Base-by-base conservation (phyloP, 2,329 filamentous ascomycete genomes). In the Lecanicillium sp. region DNA sequence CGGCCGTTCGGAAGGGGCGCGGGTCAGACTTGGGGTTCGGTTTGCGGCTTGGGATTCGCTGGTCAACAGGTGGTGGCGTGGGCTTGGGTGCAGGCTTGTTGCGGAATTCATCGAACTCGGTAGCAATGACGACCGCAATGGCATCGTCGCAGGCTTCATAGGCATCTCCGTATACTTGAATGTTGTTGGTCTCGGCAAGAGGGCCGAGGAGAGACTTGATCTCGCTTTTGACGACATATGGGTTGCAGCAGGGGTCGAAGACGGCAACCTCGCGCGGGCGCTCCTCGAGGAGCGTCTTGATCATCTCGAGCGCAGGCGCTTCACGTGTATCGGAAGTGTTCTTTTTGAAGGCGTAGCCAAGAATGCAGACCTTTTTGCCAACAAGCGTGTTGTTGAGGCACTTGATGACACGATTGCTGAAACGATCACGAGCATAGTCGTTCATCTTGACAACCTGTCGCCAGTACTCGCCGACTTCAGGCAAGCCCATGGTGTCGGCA, bases 311-410 rank as follows among this genome's bases (percentile, higher is more conserved):
- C 1, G 81, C 79, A 0, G 81, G 75, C 31, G 75, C 78, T 55
- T 87, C 83, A 28, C 84, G 72, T 5, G 81, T 84, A 54, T 89
- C 84, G 16, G 74, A 76, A 1, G 84, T 89, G 56, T 86, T 75
- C 60, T 85, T 83, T 68, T 90, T 89, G 64, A 85, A 89, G 8
- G 83, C 80, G 48, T 81, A 88, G 4, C 85, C 85, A 5, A 89
- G 69, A 3, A 89, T 65, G 3, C 80, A 71, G 12, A 88, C 64
- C 60, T 84, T 86, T 65, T 86, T 86, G 43, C 74, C 73, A 3
- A 69, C 67, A 5, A 87, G 64, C 9, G 79, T 84, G 53, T 80
- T 79, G 59, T 84, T 79, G 37, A 88, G 68, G 39, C 73, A 74
- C 43, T 68, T 68, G 49, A 86, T 73, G 31, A 88, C 74, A 35